Evolutionary conservation across 106 monocot species (phyloP), one percentile per base, ranked within the genome.

Genomic region (Cymbidium sinense): DNA sequence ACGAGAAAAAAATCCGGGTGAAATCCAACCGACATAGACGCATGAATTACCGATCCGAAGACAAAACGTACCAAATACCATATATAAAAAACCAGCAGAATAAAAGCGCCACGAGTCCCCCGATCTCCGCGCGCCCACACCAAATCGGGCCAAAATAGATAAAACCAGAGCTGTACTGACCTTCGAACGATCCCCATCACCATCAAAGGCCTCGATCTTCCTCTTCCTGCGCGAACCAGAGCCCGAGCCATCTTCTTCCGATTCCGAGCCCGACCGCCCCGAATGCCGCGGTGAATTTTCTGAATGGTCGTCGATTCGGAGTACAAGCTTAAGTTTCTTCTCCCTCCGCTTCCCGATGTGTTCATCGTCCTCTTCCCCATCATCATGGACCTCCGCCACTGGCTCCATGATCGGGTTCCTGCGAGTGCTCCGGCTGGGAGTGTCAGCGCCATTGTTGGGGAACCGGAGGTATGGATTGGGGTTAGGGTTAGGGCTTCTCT

Each of bases 281-380:
- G 73, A 61, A 81, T 79, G 37, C 37, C 35, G 71, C 83, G 27
- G 76, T 50, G 77, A 71, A 36, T 71, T 71, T 21, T 37, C 36
- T 6, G 77, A 76, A 50, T 47, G 27, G 39, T 27, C 43, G 5
- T 62, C 80, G 52, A 86, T 55, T 43, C 80, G 62, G 39, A 89
- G 85, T 31, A 94, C 91, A 36, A 94, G 79, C 51, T 94, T 91
- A 65, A 96, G 88, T 82, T 96, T 92, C 84, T 96, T 96, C 89
- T 96, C 90, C 73, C 82, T 88, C 52, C 89, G 69, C 51, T 81
- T 86, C 44, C 81, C 86, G 15, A 39, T 41, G 10, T 1, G 6
- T n/a, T 30, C 33, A 3, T 70, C 84, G 6, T 71, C 71, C n/a
- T 71, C 71, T n/a, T 85, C 91, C 0, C 93, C 91, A 15, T 85